A percentile compares a stretch with the other conserved stretches of the same genome.
Conservation (phyloP, 2,329 filamentous ascomycete genomes). For the Colletotrichum gloeosporioides region DNA sequence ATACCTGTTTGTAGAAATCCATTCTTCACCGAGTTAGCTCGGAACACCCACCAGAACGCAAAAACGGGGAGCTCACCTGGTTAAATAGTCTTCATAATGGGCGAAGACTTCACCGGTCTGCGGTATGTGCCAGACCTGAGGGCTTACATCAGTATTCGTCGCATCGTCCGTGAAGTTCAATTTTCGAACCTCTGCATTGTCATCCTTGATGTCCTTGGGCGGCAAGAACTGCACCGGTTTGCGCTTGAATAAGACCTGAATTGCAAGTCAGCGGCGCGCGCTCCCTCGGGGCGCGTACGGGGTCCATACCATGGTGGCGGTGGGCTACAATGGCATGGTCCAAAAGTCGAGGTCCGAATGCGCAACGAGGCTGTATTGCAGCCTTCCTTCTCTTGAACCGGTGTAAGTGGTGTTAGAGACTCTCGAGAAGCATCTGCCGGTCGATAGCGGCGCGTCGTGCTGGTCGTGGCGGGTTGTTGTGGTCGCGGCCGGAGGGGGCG, state of each 20-base stretch:
- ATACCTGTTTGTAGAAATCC: slow-evolving; percentile 92
- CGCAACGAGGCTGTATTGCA: slow-evolving; percentile 48
- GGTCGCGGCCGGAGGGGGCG: slow-evolving; percentile 8
- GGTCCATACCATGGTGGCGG: slow-evolving; percentile 38
- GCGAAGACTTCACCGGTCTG: slow-evolving; percentile 90
- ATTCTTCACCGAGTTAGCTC: slow-evolving; percentile 61
- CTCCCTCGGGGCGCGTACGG: background rate
- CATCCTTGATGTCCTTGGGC: slow-evolving; percentile 75
- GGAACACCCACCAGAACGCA: background rate
- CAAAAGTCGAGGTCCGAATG: slow-evolving; percentile 1
- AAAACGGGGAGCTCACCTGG: slow-evolving; percentile 63
- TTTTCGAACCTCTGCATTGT: slow-evolving; percentile 76
- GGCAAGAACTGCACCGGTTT: slow-evolving; percentile 89
- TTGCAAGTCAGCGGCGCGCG: slow-evolving; percentile 23
- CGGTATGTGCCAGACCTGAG: slow-evolving; percentile 87
- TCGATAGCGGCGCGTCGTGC: slow-evolving; percentile 26
- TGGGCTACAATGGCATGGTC: slow-evolving; percentile 23
- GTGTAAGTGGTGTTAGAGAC: background rate
- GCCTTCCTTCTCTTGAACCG: slow-evolving; percentile 28
- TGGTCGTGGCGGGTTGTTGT: slow-evolving; percentile 11
- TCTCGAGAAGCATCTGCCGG: slow-evolving; percentile 5
- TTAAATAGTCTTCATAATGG: slow-evolving; percentile 86
- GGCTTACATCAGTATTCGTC: slow-evolving; percentile 16
- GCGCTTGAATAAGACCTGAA: slow-evolving; percentile 91
- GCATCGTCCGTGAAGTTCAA: slow-evolving; percentile 14